Percentiles rank a stretch among this genome's conserved stretches.
Conservation (phyloP, 2,329 filamentous ascomycete genomes). For the Aspergillus phoenicis region DNA sequence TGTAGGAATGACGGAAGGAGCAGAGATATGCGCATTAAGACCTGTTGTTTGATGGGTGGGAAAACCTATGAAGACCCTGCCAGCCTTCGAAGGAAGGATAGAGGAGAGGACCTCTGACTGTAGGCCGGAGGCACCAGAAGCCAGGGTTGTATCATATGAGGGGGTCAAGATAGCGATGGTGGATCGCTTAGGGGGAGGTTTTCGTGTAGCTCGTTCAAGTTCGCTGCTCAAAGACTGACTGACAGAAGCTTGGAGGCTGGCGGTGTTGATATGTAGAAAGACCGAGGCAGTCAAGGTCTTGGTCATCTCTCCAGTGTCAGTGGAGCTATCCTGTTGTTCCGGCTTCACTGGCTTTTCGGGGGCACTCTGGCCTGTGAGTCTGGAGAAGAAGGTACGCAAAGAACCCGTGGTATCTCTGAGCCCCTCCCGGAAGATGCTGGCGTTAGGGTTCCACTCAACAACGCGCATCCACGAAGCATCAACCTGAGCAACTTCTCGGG, state of each 20-base stretch:
- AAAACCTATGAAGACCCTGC: slow-evolving; percentile 95
- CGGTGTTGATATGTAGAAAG: slow-evolving; percentile 85
- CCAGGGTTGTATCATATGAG: slow-evolving; percentile 78
- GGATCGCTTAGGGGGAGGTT: slow-evolving; percentile 86
- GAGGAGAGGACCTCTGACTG: slow-evolving; percentile 78
- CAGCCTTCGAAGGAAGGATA: slow-evolving; percentile 84
- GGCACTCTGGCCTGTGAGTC: slow-evolving; percentile 64
- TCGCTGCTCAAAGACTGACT: slow-evolving; percentile 74
- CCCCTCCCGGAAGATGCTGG: slow-evolving; percentile 41
- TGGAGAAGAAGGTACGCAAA: slow-evolving; percentile 76
- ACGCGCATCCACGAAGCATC: slow-evolving; percentile 87
- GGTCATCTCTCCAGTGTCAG: slow-evolving; percentile 72
- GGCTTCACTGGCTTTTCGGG: slow-evolving; percentile 41
- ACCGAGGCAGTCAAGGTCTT: slow-evolving; percentile 74
- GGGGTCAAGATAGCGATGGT: slow-evolving; percentile 86
- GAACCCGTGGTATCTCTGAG: slow-evolving; percentile 57
- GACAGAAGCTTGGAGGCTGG: slow-evolving; percentile 76
- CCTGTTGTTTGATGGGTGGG: slow-evolving; percentile 97
- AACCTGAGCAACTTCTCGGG: slow-evolving; percentile 85
- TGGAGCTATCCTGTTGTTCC: slow-evolving; percentile 61
- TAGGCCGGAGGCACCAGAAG: slow-evolving; percentile 59
- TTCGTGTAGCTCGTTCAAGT: slow-evolving; percentile 93
- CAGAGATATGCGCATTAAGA: slow-evolving; percentile 89
- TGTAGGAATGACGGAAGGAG: slow-evolving; percentile 93
- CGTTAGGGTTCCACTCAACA: slow-evolving; percentile 76